These are phyloP conservation scores for Trichoderma sp. DNA, from an alignment of 2,329 filamentous ascomycete species.

Conservation along the genomic window DNA sequence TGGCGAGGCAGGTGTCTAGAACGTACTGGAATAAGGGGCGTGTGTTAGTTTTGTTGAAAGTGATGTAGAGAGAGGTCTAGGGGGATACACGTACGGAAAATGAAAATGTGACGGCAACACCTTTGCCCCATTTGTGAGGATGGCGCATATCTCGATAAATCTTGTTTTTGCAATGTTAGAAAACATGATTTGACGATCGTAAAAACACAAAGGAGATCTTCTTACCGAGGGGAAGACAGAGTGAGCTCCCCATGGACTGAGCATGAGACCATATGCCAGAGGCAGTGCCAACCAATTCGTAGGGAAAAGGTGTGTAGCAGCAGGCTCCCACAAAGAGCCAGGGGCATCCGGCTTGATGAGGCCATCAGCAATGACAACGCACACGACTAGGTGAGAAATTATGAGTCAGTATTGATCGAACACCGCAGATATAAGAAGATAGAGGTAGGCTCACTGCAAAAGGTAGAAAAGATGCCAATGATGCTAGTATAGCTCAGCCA, in stretches of 20 bases:
- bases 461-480: slow-evolving; percentile 85
- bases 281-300: slow-evolving; percentile 84
- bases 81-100: slow-evolving; percentile 64
- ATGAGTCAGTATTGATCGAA: slow-evolving; percentile 9
- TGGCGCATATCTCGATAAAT: slow-evolving; percentile 66
- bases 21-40: slow-evolving; percentile 66
- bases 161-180: slow-evolving; percentile 31
- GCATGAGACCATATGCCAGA: slow-evolving; percentile 83
- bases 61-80: slow-evolving; percentile 5
- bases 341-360: slow-evolving; percentile 74
- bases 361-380: slow-evolving; percentile 82
- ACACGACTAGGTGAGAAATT: slow-evolving; percentile 55
- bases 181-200: too few relatives aligned
- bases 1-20: slow-evolving; percentile 77
- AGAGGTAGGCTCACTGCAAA: slow-evolving; percentile 64
- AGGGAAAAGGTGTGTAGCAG: slow-evolving; percentile 77
- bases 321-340: slow-evolving; percentile 79
- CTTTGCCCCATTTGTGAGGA: slow-evolving; percentile 74
- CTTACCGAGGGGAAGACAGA: slow-evolving; percentile 74
- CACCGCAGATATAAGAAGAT: background rate
- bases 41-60: background rate
- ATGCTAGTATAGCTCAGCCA: slow-evolving; percentile 88
- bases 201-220: too few relatives aligned
- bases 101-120: slow-evolving; percentile 75
- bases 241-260: slow-evolving; percentile 68